phyloP scores from a whole-genome alignment of 2,329 filamentous ascomycete species.

The Fusarium sp. region DNA sequence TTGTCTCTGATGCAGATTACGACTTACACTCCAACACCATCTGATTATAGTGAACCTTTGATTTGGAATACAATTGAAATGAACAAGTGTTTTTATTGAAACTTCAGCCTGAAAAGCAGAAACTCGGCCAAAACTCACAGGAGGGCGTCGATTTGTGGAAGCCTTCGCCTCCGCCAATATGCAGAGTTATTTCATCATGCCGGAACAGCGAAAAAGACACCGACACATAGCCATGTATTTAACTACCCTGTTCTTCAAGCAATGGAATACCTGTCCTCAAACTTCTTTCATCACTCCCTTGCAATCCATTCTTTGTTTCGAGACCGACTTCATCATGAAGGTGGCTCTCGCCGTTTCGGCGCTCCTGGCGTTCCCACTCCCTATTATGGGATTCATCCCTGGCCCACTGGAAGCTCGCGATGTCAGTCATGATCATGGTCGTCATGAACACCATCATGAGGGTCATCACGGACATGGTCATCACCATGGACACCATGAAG shows the following conservation, averaged over 20 bases:
- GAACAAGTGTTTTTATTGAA: background rate
- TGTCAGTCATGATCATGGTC: background rate
- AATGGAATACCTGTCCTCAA: background rate
- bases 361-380: constrained; percentile 36
- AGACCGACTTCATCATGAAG: constrained; percentile 33
- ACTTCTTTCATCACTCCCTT: background rate
- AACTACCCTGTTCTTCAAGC: constrained; percentile 2
- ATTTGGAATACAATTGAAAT: background rate
- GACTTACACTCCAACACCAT: background rate
- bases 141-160: background rate
- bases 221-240: background rate
- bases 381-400: background rate
- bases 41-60: background rate
- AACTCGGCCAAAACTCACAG: background rate
- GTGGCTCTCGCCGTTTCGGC: constrained; percentile 34
- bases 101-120: background rate
- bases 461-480: background rate
- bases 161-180: background rate
- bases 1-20: background rate
- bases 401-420: background rate
- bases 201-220: background rate
- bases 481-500: background rate
- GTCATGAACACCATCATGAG: background rate
- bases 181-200: background rate
- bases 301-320: background rate